phyloP scores from a whole-genome alignment of 257 asterid species.

The Ajuga chamaepitys region DNA sequence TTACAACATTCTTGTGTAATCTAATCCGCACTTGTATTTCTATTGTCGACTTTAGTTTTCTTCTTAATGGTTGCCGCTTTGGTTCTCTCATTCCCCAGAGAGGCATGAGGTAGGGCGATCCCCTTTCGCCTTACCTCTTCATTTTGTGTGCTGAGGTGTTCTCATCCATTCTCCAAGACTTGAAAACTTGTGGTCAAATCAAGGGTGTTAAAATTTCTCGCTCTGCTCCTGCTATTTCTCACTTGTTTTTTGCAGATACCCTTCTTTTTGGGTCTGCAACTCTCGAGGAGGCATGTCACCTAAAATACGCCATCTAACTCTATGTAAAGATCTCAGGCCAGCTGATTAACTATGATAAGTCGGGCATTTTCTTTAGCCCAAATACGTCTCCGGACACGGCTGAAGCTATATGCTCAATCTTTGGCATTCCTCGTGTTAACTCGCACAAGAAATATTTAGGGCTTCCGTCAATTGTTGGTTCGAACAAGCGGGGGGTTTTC shows the following conservation, averaged over 20 bases:
- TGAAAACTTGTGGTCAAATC: not conserved
- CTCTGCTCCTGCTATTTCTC: not conserved
- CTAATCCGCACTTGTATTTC: not conserved
- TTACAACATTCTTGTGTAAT: not conserved
- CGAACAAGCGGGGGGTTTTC: not conserved
- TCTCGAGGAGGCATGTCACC: too few relatives aligned
- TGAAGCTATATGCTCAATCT: too few relatives aligned
- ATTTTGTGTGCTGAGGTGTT: not conserved
- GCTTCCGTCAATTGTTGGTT: rapidly evolving
- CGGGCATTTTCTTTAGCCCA: too few relatives aligned
- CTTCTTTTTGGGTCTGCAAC: not conserved
- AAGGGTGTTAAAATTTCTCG: not conserved
- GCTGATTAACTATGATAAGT: not conserved
- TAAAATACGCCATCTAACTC: too few relatives aligned
- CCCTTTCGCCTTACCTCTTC: not conserved
- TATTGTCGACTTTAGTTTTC: not conserved
- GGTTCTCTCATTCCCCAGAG: not conserved
- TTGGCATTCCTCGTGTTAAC: too few relatives aligned
- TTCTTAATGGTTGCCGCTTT: not conserved
- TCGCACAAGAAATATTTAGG: not conserved
- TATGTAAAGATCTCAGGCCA: not conserved
- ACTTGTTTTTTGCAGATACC: not conserved
- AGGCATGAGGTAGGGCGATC: not conserved
- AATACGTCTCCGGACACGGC: too few relatives aligned
- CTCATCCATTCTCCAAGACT: not conserved